phyloP scores from a whole-genome alignment of 179 eudicot genomes.

The Monotropa hypopitys region DNA sequence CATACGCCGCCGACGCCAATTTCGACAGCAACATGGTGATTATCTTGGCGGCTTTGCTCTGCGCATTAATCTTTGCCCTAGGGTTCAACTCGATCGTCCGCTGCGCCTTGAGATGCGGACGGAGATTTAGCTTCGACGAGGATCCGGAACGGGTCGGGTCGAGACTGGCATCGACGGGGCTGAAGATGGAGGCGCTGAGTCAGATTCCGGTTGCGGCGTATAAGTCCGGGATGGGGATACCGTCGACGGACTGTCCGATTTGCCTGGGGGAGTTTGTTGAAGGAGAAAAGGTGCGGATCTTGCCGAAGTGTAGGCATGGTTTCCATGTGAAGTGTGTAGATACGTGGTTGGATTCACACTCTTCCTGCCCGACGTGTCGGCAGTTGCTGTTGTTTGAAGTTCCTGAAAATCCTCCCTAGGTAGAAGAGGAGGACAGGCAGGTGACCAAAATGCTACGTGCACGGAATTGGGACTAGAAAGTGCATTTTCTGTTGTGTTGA shows the following conservation, averaged over 20 bases:
- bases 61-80: constrained; percentile 46
- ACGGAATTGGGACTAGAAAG: too few relatives aligned
- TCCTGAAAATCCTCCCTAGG: background rate
- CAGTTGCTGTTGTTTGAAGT: background rate
- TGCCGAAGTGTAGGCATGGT: constrained; percentile 21
- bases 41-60: constrained; percentile 42
- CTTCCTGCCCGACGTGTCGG: constrained; percentile 18
- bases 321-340: constrained; percentile 22
- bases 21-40: constrained; percentile 58
- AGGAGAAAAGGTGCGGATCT: constrained; percentile 14
- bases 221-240: constrained; percentile 10
- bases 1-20: background rate
- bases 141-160: background rate
- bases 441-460: background rate
- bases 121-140: constrained; percentile 12
- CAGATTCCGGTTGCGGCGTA: constrained; percentile 34
- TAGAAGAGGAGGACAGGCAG: background rate
- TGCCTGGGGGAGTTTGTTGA: constrained; percentile 17
- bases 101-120: constrained; percentile 33
- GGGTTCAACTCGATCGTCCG: constrained; percentile 45
- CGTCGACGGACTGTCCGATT: constrained; percentile 15
- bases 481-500: too few relatives aligned
- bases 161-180: constrained; percentile 22
- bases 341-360: constrained; percentile 14
- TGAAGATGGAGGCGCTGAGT: constrained; percentile 37